Evolutionary conservation across 2,329 filamentous ascomycete species (phyloP).

Genomic region (Botrytis porri): DNA sequence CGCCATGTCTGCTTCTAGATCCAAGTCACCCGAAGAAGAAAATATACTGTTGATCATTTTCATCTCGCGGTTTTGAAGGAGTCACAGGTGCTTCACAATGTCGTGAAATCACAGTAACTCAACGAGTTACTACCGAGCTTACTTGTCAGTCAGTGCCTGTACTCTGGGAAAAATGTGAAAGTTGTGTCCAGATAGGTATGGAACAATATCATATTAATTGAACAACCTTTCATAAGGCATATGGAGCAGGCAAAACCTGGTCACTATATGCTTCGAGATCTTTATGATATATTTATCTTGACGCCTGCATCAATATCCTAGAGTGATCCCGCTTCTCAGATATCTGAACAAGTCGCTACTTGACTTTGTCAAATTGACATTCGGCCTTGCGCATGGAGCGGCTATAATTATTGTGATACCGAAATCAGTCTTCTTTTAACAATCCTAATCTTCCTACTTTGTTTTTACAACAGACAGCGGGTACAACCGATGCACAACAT

Average conservation of each 20-base stretch:
- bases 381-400: neutral
- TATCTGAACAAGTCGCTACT: neutral
- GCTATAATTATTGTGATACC: neutral
- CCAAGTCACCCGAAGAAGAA: slow-evolving; percentile 16
- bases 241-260: neutral
- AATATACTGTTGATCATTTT: slow-evolving; percentile 2
- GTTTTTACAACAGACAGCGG: neutral
- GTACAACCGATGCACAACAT: slow-evolving; percentile 14
- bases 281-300: neutral
- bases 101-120: neutral
- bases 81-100: slow-evolving; percentile 16
- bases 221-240: neutral
- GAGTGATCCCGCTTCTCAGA: neutral
- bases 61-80: neutral
- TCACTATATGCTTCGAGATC: neutral
- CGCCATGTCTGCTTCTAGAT: slow-evolving; percentile 4
- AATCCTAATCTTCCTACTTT: neutral
- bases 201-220: neutral
- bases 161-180: neutral
- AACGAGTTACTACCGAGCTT: slow-evolving; percentile 10
- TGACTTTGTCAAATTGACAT: neutral
- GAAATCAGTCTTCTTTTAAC: neutral
- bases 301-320: neutral
- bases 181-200: neutral
- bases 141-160: neutral